A percentile compares a stretch with the other conserved stretches of the same genome.
Conservation (phyloP, 176 grass and related monocot species). For the Cymbopogon citratus region DNA sequence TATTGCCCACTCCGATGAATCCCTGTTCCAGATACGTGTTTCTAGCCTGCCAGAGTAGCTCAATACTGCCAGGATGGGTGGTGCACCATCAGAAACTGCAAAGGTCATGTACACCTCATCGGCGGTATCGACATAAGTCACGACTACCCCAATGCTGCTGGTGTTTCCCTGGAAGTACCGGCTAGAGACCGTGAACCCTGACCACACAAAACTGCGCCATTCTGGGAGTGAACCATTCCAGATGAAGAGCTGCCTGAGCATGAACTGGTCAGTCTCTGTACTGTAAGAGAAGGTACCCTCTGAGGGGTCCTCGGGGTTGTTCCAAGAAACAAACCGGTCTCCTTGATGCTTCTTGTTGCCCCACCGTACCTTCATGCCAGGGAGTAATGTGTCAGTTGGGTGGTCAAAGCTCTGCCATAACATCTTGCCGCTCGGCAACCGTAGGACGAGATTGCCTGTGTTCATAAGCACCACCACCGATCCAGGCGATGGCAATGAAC, state of each 20-base stretch:
- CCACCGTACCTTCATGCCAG: conserved; percentile 11
- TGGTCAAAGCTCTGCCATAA: conserved; percentile 47
- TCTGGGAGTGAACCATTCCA: conserved; percentile 17
- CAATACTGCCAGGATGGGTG: background rate
- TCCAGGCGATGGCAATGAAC: background rate
- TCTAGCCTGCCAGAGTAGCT: background rate
- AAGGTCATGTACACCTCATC: background rate
- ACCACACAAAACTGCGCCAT: background rate
- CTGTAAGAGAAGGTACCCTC: conserved; percentile 10
- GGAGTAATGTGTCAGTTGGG: conserved; percentile 26
- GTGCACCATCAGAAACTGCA: background rate
- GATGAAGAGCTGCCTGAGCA: background rate
- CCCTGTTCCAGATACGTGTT: background rate
- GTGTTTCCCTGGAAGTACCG: background rate
- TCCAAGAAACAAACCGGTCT: conserved; percentile 19
- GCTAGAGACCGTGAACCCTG: background rate
- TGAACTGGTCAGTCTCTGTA: background rate
- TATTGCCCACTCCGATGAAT: background rate
- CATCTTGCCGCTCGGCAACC: background rate
- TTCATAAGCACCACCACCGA: background rate
- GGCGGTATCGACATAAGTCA: background rate
- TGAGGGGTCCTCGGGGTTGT: conserved; percentile 12
- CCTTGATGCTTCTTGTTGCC: background rate
- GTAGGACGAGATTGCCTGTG: background rate
- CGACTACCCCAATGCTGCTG: background rate